Percentiles rank a stretch among this genome's conserved stretches.
Conservation (phyloP, 345 rosid genomes). For the Punica granatum region DNA sequence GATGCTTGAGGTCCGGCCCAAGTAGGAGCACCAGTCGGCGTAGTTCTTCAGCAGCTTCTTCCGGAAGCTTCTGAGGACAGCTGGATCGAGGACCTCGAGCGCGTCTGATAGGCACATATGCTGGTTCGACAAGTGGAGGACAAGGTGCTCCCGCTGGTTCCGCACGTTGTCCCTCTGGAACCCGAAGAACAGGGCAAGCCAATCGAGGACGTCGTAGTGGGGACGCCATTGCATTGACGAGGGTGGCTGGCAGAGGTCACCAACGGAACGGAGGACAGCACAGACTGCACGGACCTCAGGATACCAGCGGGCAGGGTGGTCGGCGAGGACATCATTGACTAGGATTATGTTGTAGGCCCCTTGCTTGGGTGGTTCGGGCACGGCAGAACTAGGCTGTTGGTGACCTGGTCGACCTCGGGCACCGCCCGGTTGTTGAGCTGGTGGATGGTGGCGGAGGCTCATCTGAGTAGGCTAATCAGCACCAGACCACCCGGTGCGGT, state of each 20-base stretch:
- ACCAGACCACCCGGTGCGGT: neutral
- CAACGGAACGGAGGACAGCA: conserved; percentile 72
- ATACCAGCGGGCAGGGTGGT: conserved; percentile 81
- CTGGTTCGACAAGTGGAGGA: conserved; percentile 86
- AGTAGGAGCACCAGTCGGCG: conserved; percentile 77
- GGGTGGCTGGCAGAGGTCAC: conserved; percentile 69
- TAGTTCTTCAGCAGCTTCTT: conserved; percentile 66
- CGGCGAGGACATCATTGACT: conserved; percentile 78
- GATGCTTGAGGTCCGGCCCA: conserved; percentile 67
- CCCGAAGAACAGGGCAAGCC: conserved; percentile 79
- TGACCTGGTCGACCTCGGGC: neutral
- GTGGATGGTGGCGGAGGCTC: conserved; percentile 14
- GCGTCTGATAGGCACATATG: conserved; percentile 95
- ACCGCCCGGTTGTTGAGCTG: neutral
- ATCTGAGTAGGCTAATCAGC: neutral
- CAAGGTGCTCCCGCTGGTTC: conserved; percentile 88
- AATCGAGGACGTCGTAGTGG: conserved; percentile 76
- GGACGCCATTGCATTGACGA: conserved; percentile 54
- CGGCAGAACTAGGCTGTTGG: neutral
- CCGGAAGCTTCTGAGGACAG: conserved; percentile 66
- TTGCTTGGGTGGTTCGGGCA: conserved; percentile 16
- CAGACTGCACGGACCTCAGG: conserved; percentile 91
- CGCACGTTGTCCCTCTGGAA: conserved; percentile 77
- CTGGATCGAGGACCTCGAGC: conserved; percentile 61
- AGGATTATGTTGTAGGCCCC: conserved; percentile 83